Evolutionary conservation across 352 stramenopile species (phyloP), one percentile per base, ranked within the genome.

Genomic region (Globisporangium orthogonon): DNA sequence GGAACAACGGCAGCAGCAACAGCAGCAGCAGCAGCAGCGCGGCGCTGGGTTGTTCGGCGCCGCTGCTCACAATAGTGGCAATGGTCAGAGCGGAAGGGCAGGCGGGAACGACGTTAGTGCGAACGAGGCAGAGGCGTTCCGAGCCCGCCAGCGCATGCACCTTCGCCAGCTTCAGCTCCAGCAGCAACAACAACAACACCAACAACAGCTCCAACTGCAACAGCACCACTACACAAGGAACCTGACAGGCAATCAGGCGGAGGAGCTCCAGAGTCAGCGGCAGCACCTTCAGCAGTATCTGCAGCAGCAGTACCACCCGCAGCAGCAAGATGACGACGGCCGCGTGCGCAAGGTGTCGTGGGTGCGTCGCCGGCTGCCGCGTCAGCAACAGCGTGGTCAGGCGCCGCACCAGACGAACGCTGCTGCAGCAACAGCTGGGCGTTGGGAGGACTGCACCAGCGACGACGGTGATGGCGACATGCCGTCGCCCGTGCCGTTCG

Each of bases 71-170:
- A 23, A 23, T 23, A 23, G 31, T 2, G 31, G 31, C 7, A 7
- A 7, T 7, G 31, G 31, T 9, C 4, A 35, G 4, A 35, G 4
- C 7, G 31, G 31, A 35, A 35, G 31, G 7, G 31, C 31, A 35
- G 31, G 31, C 0, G 31, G 31, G 5, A 50, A 23, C 45, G 47
- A 40, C 47, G 10, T 7, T 18, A 40, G 15, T 0, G 45, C 55
- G 37, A 61, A 48, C 45, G 70, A 81, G 31, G 70, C 81, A 49
- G 75, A 83, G 60, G 63, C 52, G 33, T 73, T 75, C 40, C 74
- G 74, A 29, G 71, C 66, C 39, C 66, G 60, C 40, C 65, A 70
- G 57, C 72, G 72, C 46, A 71, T 63, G 56, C 59, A 73, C 35
- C 61, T 60, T 56, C 69, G 72, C 7, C 40, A 52, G 18, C 66